These are phyloP conservation scores for Podosphaera xanthii DNA, from an alignment of 2,329 filamentous ascomycete species.

Conservation along the genomic window DNA sequence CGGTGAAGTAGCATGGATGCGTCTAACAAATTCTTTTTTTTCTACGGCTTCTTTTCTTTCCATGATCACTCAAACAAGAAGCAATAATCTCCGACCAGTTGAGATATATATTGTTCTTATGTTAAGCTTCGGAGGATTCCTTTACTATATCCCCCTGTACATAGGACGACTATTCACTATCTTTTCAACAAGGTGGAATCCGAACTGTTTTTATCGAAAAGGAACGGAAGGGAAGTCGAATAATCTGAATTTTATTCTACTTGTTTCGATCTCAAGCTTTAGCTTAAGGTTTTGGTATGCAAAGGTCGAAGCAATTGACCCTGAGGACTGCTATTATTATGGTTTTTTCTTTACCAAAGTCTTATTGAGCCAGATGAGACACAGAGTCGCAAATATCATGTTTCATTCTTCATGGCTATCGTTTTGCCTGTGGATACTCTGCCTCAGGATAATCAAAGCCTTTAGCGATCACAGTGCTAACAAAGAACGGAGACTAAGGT, in stretches of 20 bases:
- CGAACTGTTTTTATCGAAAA: conserved; percentile 5
- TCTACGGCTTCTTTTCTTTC: conserved; percentile 5
- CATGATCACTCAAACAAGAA: conserved; percentile 3
- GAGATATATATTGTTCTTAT: conserved; percentile 7
- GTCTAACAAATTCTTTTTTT: conserved; percentile 5
- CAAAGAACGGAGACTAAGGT: background rate
- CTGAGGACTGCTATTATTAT: conserved; percentile 2
- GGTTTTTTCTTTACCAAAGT: conserved; percentile 6
- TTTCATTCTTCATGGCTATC: conserved; percentile 4
- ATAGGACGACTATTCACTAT: conserved; percentile 4
- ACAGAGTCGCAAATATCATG: conserved; percentile 4
- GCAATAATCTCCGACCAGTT: conserved; percentile 2
- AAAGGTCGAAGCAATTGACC: background rate
- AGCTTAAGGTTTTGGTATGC: conserved; percentile 7
- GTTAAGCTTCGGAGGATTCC: conserved; percentile 4
- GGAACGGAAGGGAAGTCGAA: conserved; percentile 2
- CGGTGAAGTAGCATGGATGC: conserved; percentile 3
- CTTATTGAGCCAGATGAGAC: conserved; percentile 2
- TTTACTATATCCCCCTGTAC: conserved; percentile 5
- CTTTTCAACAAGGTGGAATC: conserved; percentile 3
- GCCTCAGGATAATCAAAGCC: background rate
- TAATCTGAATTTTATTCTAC: conserved; percentile 4
- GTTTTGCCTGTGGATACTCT: conserved; percentile 1
- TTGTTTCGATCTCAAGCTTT: conserved; percentile 5
- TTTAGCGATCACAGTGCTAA: background rate